Base-by-base conservation (phyloP, 1,284 basidiomycete species). In the Volvariella surrecta region DNA sequence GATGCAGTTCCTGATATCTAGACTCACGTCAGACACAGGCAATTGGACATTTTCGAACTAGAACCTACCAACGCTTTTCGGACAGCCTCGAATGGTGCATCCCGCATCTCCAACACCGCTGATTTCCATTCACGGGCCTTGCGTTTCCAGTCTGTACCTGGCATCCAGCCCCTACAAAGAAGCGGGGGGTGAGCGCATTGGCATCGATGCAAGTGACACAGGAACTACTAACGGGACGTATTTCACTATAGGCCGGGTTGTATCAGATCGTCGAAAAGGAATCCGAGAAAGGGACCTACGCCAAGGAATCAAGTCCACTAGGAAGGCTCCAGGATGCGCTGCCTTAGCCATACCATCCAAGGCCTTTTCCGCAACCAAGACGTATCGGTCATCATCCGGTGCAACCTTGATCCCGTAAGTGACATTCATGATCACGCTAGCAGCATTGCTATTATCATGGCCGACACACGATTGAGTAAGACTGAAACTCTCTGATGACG, bases 341-440 rank as follows among this genome's bases (percentile, higher is more conserved):
- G 62, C 62, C 49, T 60, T 55, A 11, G 57, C 55, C 62, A 65
- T 62, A 4, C 63, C 62, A 19, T 58, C 58, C 11, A 65, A 45
- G 3, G 63, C 63, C 21, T 59, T 62, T 48, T 65, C 63, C 2
- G 64, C 63, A 17, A 63, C 56, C 2, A 51, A 49, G 19, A 67
- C 57, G 44, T 62, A 64, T 21, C 49, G 53, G 48, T 67, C 63
- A 8, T 60, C 52, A n/a, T 55, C 52, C 1, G 56, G 50, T 9
- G 54, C 52, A 21, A 63, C 55, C 10, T 52, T 48, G 17, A 66
- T 64, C 4, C 64, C 64, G 45, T 66, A 66, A 4, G 58, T 59
- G 2, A 63, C 55, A 22, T 57, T 54, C 63, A 66, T 65, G 21
- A 65, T 63, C 2, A 59, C 57, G 38, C 66, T 63, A 8, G 63